Base-by-base conservation (phyloP, 352 stramenopile species). In the Phytophthora lateralis region DNA sequence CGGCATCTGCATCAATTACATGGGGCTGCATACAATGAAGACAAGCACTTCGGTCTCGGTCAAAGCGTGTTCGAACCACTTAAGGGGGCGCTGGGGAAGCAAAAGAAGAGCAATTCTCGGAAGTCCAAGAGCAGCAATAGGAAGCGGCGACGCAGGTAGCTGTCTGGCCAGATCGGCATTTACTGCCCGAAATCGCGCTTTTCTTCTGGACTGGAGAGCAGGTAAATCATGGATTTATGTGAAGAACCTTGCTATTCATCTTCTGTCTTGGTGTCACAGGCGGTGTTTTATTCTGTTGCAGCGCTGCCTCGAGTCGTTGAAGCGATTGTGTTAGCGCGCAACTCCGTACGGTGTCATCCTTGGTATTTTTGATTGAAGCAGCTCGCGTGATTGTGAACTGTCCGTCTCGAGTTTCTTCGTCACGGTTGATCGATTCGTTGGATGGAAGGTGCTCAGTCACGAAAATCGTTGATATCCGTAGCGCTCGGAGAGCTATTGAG, bases 31-130 rank as follows among this genome's bases (percentile, higher is more conserved):
- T 88, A 88, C 44, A 75, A 87, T 43, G 78, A 88, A 48, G 82
- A 91, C 26, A 82, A 83, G 18, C 77, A 89, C 38, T 91, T 90
- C 49, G 82, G 82, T 1, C 56, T 91, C 6, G 76, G 78, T 14
- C 82, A 91, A 55, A 90, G 80, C 34, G 69, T 91, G 48, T 90
- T 91, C 27, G 78, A 90, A 52, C 78, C 82, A 10, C 61, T 91
- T 2, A 87, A 89, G 44, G 67, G 57, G n/a, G 66, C 55, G 0
- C 53, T 82, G 34, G 58, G 60, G 10, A 78, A 87, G 39, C 60
- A 76, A 5, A 76, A 74, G n/a, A 75, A 76, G 44, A 66, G 60
- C 38, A 67, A 58, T 17, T 63, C 63, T 21, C 55, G 52, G 14
- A 69, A 68, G 41, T 71, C 55, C 24, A 67, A 74, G 44, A 30